Conservation (phyloP, 2,329 filamentous ascomycete genomes). For the Pseudocercospora eumusae region DNA sequence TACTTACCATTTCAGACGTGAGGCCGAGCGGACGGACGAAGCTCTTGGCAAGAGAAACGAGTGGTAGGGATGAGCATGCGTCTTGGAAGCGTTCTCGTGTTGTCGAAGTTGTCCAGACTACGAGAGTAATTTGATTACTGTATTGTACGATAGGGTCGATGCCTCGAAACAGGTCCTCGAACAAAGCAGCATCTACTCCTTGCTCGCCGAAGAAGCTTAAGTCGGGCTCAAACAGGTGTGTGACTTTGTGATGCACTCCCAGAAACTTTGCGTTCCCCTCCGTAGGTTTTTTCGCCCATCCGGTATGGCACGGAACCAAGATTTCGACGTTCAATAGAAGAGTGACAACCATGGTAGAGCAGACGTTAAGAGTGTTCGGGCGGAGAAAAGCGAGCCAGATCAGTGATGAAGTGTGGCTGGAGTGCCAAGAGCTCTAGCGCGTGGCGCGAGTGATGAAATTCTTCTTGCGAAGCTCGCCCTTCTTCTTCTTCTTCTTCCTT, state of each 20-base stretch:
- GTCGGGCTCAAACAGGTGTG: background rate
- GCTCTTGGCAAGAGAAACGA: background rate
- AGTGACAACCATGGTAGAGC: background rate
- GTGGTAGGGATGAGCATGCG: background rate
- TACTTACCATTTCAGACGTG: background rate
- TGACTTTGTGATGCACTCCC: slow-evolving; percentile 1
- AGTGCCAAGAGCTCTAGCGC: background rate
- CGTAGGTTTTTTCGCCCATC: slow-evolving; percentile 4
- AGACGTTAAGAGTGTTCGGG: background rate
- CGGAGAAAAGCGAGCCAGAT: background rate
- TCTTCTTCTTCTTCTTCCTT: too few species aligned
- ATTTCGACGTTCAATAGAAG: background rate
- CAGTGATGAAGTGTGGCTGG: background rate
- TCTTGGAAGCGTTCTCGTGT: background rate
- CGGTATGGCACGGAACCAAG: background rate
- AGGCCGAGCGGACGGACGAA: slow-evolving; percentile 2
- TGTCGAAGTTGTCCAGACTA: background rate
- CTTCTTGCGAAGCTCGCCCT: background rate
- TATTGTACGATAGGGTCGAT: background rate
- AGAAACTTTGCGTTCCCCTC: slow-evolving; percentile 13
- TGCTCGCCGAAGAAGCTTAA: slow-evolving; percentile 1
- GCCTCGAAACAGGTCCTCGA: slow-evolving; percentile 7
- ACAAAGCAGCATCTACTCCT: slow-evolving; percentile 6
- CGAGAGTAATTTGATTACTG: background rate
- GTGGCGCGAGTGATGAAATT: background rate